A percentile compares a stretch with the other conserved stretches of the same genome.
Conservation (phyloP, 169 alveolate genomes). For the Plasmodium chabaudi region DNA sequence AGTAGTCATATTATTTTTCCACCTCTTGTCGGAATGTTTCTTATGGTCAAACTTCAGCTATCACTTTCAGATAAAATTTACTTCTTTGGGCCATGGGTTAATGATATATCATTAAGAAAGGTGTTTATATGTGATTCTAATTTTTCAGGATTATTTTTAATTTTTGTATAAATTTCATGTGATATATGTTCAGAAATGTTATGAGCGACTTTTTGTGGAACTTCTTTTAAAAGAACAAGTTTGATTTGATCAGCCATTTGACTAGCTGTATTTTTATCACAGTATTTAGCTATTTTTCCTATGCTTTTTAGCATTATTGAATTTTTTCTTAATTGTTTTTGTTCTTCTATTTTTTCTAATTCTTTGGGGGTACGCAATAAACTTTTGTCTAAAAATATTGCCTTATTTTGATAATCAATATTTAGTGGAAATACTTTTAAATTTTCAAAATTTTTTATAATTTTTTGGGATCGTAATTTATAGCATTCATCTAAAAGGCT, state of each 20-base stretch:
- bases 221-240: constrained; percentile 35
- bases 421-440: constrained; percentile 42
- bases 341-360: constrained; percentile 10
- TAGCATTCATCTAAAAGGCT: constrained; percentile 9
- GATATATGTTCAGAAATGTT: constrained; percentile 17
- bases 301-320: constrained; percentile 15
- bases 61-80: too few relatives aligned
- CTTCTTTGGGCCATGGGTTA: too few relatives aligned
- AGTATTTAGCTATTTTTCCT: constrained; percentile 29
- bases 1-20: too few relatives aligned
- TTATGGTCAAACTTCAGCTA: too few relatives aligned
- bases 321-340: constrained; percentile 25
- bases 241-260: constrained; percentile 23
- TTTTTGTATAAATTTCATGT: constrained; percentile 37
- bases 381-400: constrained; percentile 24
- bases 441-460: constrained; percentile 40
- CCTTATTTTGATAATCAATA: constrained; percentile 37
- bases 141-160: background rate
- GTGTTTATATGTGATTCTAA: too few relatives aligned
- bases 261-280: constrained; percentile 47
- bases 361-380: constrained; percentile 21
- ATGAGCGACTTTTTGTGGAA: constrained; percentile 31
- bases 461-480: constrained; percentile 30
- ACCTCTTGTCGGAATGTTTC: too few relatives aligned
- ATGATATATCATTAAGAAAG: too few relatives aligned